Percentiles rank a stretch among this genome's conserved stretches.
Conservation (phyloP, 257 asterid species). For the Catharanthus roseus region DNA sequence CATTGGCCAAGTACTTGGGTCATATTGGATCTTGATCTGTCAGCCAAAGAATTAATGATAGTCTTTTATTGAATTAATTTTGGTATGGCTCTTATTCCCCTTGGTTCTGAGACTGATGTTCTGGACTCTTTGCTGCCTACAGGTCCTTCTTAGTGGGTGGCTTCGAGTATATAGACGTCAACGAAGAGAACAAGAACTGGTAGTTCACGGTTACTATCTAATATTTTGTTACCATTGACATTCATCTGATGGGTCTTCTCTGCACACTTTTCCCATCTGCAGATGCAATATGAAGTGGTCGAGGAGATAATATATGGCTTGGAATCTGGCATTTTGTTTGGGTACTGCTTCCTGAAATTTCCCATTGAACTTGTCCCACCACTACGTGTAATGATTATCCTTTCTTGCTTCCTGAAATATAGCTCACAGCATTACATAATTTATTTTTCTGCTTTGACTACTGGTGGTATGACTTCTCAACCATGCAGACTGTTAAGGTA, state of each 20-base stretch:
- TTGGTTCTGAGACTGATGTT: background rate
- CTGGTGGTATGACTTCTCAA: no score
- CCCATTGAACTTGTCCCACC: background rate
- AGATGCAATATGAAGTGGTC: slow-evolving; percentile 95
- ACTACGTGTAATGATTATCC: background rate
- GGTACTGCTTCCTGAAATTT: slow-evolving; percentile 42
- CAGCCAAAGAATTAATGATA: background rate
- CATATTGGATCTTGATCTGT: background rate
- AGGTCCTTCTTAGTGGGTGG: slow-evolving; percentile 95
- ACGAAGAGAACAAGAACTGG: slow-evolving; percentile 95
- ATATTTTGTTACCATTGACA: background rate
- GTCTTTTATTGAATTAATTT: background rate
- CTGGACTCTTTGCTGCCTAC: slow-evolving; percentile 10
- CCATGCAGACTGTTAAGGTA: no score
- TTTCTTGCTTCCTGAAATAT: no score
- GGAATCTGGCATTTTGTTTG: slow-evolving; percentile 94
- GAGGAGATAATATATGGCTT: slow-evolving; percentile 93
- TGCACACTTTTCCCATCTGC: slow-evolving; percentile 28
- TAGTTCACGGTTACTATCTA: slow-evolving; percentile 19
- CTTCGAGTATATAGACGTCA: slow-evolving; percentile 82
- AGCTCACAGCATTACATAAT: no score
- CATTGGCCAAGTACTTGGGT: background rate
- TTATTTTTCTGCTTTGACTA: no score
- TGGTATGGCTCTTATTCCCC: background rate
- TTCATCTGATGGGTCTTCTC: background rate